Evolutionary conservation across 2,329 filamentous ascomycete genomes (phyloP).

Genomic region (Purpureocillium takamizusanense): DNA sequence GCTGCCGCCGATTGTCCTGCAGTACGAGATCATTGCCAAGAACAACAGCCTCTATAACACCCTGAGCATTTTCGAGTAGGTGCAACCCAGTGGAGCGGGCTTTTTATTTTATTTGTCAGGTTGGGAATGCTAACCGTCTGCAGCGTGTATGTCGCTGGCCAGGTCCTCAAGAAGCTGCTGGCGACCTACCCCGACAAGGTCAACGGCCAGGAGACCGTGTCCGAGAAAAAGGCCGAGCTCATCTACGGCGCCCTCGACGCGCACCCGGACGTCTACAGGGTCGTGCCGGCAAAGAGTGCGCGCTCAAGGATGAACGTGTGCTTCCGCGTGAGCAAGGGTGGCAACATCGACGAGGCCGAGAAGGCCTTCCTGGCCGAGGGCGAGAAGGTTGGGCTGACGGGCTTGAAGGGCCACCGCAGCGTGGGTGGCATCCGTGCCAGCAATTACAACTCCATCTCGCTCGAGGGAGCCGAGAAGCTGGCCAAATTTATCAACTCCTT

Average conservation of each 20-base stretch:
- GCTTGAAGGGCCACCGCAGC: slow-evolving; percentile 80
- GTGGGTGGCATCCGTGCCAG: slow-evolving; percentile 79
- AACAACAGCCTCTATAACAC: slow-evolving; percentile 97
- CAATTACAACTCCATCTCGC: slow-evolving; percentile 80
- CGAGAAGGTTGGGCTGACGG: slow-evolving; percentile 59
- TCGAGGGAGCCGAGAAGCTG: slow-evolving; percentile 59
- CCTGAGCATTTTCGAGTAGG: slow-evolving; percentile 77
- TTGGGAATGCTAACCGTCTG: background rate
- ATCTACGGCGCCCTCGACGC: slow-evolving; percentile 74
- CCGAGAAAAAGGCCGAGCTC: slow-evolving; percentile 63
- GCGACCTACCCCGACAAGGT: slow-evolving; percentile 58
- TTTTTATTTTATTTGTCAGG: too few species aligned
- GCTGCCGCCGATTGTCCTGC: slow-evolving; percentile 68
- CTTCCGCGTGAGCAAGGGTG: slow-evolving; percentile 60
- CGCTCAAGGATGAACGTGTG: slow-evolving; percentile 94
- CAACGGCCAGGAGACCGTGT: slow-evolving; percentile 64
- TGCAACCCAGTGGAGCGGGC: too few species aligned
- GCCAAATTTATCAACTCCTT: slow-evolving; percentile 52
- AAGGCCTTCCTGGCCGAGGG: slow-evolving; percentile 71
- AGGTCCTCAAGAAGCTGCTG: slow-evolving; percentile 73
- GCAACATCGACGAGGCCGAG: slow-evolving; percentile 60
- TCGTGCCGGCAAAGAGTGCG: slow-evolving; percentile 66
- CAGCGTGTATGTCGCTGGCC: slow-evolving; percentile 81
- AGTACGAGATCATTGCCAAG: slow-evolving; percentile 79
- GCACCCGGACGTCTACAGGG: slow-evolving; percentile 60